Evolutionary conservation across 768 basidiomycete species (phyloP), one percentile per base, ranked within the genome.

Genomic region (Mycena amicta): DNA sequence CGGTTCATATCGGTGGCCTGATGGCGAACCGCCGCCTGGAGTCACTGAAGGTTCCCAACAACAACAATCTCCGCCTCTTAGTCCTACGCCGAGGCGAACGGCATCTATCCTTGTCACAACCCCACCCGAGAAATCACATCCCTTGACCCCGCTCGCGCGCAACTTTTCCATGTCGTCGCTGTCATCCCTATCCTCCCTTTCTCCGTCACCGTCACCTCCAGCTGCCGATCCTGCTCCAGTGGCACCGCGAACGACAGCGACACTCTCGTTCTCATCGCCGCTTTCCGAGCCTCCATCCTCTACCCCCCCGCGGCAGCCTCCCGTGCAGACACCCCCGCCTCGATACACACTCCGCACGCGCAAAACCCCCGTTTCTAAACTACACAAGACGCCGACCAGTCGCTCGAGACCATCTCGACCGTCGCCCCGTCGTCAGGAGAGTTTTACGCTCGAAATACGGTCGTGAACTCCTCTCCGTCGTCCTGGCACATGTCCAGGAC

Each of bases 401-500:
- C 47, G 47, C 22, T 28, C 47, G 5, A 49, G 27, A 28, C 47
- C 43, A 16, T 23, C 5, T 27, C 47, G 47, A 28, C 47, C 47
- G 6, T 22, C 20, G 11, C 41, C 41, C 5, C 22, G 12, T 28
- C 47, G 47, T 20, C 47, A 49, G 27, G 47, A 25, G 26, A 49
- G 47, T 23, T 28, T 25, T n/a, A 13, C 47, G 25, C 25, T 49
- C 47, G 47, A 25, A 49, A 49, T 49, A 25, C 47, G 47, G 58
- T 65, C 26, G 63, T 67, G 51, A 56, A 37, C 8, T 18, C 33
- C 33, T 37, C 33, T 8, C 33, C 18, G 11, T 37, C 33, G 18
- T 37, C 33, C 33, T 37, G 33, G 33, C 18, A 18, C 33, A 37
- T n/a, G n/a, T n/a, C n/a, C n/a, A n/a, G n/a, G n/a, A n/a, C n/a